phyloP scores from a whole-genome alignment of 108 stramenopile genomes.

The Nitzschia sp. region DNA sequence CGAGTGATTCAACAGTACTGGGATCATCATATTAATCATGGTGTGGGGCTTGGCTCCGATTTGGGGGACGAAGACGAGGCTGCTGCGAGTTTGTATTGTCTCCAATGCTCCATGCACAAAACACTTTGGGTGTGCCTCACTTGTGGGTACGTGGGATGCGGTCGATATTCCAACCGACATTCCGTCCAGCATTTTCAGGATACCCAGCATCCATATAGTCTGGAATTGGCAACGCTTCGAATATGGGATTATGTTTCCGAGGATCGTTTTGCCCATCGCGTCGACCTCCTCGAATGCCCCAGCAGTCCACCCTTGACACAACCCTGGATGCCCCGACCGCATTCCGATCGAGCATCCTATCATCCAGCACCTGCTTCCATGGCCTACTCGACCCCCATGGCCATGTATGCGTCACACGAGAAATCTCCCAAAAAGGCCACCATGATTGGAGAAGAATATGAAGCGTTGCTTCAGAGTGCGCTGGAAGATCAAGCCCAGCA shows the following conservation, averaged over 20 bases:
- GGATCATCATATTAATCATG: slow-evolving; percentile 17
- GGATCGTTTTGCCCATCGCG: slow-evolving; percentile 85
- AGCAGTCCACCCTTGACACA: slow-evolving; percentile 35
- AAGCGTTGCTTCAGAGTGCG: slow-evolving; percentile 84
- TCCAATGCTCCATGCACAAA: slow-evolving; percentile 72
- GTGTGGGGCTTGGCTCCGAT: background rate
- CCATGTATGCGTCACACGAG: background rate
- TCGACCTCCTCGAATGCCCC: slow-evolving; percentile 79
- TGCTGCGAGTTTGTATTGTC: slow-evolving; percentile 43
- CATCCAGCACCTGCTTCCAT: background rate
- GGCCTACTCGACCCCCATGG: background rate
- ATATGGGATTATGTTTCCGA: slow-evolving; percentile 94
- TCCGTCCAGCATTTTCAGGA: slow-evolving; percentile 79
- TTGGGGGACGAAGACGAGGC: slow-evolving; percentile 18
- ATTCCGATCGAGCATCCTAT: slow-evolving; percentile 5
- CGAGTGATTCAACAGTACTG: slow-evolving; percentile 59
- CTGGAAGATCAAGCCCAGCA: slow-evolving; percentile 89
- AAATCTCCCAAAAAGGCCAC: slow-evolving; percentile 70
- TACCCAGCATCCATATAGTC: slow-evolving; percentile 87
- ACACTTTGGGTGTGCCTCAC: slow-evolving; percentile 95
- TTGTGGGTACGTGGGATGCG: slow-evolving; percentile 95
- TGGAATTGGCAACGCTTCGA: slow-evolving; percentile 91
- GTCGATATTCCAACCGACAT: slow-evolving; percentile 90
- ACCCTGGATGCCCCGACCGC: slow-evolving; percentile 11
- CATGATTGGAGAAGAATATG: slow-evolving; percentile 88